Percentiles rank a stretch among this genome's conserved stretches.
These are phyloP conservation scores for Fusarium sp. DNA, from an alignment of 2,329 filamentous ascomycete genomes.

Conservation along the genomic window DNA sequence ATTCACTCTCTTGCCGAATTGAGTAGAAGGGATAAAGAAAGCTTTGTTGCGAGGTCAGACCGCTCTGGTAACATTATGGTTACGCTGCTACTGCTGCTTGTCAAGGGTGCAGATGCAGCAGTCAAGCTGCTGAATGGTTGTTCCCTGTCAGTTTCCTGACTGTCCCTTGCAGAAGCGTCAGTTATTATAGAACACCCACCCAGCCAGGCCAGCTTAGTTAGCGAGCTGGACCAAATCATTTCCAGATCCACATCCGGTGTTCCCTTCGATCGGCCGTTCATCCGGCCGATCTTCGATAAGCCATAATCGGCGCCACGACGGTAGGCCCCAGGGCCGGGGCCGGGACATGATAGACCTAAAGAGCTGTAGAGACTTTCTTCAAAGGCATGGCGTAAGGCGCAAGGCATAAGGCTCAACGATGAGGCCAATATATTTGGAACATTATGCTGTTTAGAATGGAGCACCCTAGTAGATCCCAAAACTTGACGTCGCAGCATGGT, in stretches of 20 bases:
- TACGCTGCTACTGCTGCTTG: constrained; percentile 18
- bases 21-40: constrained; percentile 9
- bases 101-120: too few relatives aligned
- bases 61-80: constrained; percentile 16
- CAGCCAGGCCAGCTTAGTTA: background rate
- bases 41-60: constrained; percentile 15
- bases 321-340: background rate
- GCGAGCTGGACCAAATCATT: constrained; percentile 6
- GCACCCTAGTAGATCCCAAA: background rate
- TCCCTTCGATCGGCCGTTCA: constrained; percentile 31
- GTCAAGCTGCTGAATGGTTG: too few relatives aligned
- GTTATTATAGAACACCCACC: background rate
- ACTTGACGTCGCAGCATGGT: background rate
- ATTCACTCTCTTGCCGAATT: background rate
- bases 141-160: constrained; percentile 1
- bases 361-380: too few relatives aligned
- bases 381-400: background rate
- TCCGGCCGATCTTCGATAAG: constrained; percentile 16
- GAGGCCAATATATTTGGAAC: background rate
- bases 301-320: constrained; percentile 18
- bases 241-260: constrained; percentile 24
- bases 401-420: background rate
- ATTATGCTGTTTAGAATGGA: constrained; percentile 5
- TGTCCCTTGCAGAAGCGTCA: constrained; percentile 42
- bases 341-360: too few relatives aligned